A percentile compares a stretch with the other conserved stretches of the same genome.
Evolutionary conservation across 176 grass and related monocot species (phyloP).

Genomic region (Ananas comosus): DNA sequence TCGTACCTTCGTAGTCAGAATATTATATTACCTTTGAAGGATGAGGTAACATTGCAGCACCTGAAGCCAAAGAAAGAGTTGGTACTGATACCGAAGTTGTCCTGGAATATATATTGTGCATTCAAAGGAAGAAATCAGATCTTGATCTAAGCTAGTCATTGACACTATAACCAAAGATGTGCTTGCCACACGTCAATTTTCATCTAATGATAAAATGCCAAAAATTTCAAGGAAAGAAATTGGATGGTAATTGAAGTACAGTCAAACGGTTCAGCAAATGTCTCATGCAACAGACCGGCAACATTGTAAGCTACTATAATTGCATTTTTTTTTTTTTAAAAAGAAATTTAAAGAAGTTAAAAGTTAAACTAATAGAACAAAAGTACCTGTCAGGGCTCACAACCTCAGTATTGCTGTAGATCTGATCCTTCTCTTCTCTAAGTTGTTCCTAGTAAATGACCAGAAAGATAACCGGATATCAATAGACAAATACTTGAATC

Average conservation of each 20-base stretch:
- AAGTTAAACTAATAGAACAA: conserved; percentile 10
- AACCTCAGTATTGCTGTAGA: conserved; percentile 17
- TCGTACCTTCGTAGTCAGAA: too few relatives aligned
- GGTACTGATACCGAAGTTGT: conserved; percentile 6
- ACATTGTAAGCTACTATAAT: conserved; percentile 12
- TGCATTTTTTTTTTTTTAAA: neutral
- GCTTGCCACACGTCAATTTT: too few relatives aligned
- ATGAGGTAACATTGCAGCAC: conserved; percentile 85
- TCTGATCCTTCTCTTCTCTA: conserved; percentile 18
- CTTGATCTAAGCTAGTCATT: neutral
- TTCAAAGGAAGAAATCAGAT: conserved; percentile 8
- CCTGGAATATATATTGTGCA: conserved; percentile 13
- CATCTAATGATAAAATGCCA: too few relatives aligned
- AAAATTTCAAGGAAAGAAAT: neutral
- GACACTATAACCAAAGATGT: neutral
- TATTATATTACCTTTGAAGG: conserved; percentile 68
- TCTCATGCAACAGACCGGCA: neutral
- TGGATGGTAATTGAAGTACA: neutral
- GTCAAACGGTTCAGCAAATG: neutral
- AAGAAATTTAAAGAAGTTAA: neutral
- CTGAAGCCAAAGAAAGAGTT: conserved; percentile 58
- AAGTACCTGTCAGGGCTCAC: conserved; percentile 43
- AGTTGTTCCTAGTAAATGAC: conserved; percentile 35
- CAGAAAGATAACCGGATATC: neutral
- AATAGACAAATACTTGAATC: neutral